These are phyloP conservation scores for Metschnikowia shivogae DNA, from an alignment of 805 yeast species.

Conservation along the genomic window DNA sequence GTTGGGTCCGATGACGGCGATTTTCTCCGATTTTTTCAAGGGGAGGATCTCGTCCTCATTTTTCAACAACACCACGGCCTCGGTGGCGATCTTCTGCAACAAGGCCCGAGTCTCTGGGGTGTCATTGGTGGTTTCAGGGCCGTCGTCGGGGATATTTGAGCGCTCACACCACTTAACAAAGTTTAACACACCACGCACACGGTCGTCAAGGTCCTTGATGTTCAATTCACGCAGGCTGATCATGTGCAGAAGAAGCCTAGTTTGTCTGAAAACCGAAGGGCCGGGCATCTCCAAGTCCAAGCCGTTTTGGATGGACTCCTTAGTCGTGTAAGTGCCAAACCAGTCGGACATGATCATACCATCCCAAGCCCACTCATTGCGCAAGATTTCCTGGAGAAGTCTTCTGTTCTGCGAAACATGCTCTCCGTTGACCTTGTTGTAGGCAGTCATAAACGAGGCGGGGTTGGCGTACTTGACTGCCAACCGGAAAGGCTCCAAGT, in stretches of 20 bases:
- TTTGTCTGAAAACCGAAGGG: slow-evolving; percentile 22
- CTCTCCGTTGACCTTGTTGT: slow-evolving; percentile 30
- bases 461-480: slow-evolving; percentile 30
- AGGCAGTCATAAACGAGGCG: slow-evolving; percentile 28
- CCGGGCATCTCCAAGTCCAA: slow-evolving; percentile 37
- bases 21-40: slow-evolving; percentile 34
- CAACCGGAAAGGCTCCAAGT: slow-evolving; percentile 31
- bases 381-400: slow-evolving; percentile 22
- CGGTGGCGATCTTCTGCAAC: slow-evolving; percentile 26
- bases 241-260: slow-evolving; percentile 21
- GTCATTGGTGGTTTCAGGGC: slow-evolving; percentile 21
- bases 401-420: slow-evolving; percentile 25
- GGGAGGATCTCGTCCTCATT: slow-evolving; percentile 49
- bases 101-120: slow-evolving; percentile 23
- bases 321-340: slow-evolving; percentile 29
- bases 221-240: slow-evolving; percentile 24
- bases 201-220: slow-evolving; percentile 23
- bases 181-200: slow-evolving; percentile 25
- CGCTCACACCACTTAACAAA: slow-evolving; percentile 22
- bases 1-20: slow-evolving; percentile 58
- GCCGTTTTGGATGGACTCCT: slow-evolving; percentile 25
- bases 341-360: slow-evolving; percentile 35
- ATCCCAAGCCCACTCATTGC: slow-evolving; percentile 31
- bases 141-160: slow-evolving; percentile 22
- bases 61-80: slow-evolving; percentile 53